Evolutionary conservation across 768 basidiomycete species (phyloP).

Genomic region (Myochromella boudieri): DNA sequence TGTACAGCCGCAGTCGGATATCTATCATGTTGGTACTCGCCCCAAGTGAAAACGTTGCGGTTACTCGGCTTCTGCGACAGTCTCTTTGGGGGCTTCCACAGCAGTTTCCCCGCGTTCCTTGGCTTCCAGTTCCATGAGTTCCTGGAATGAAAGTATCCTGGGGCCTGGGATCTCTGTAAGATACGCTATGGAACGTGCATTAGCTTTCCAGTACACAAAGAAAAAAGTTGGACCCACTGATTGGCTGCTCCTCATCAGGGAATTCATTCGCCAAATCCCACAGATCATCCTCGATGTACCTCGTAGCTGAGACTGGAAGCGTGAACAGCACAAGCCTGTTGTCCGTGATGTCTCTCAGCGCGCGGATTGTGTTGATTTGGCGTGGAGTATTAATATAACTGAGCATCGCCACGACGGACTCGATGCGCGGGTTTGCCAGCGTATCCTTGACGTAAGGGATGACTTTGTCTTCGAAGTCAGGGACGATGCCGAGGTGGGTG

Average conservation of each 20-base stretch:
- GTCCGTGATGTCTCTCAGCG: constrained; percentile 12
- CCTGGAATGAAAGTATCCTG: constrained; percentile 13
- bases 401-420: constrained; percentile 15
- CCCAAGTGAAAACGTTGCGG: no score
- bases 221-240: constrained; percentile 9
- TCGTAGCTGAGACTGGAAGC: constrained; percentile 10
- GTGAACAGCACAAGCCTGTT: constrained; percentile 16
- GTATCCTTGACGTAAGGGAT: constrained; percentile 2
- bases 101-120: background rate
- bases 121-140: constrained; percentile 8
- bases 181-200: constrained; percentile 6
- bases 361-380: constrained; percentile 2
- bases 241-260: constrained; percentile 17
- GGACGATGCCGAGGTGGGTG: constrained; percentile 15
- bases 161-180: constrained; percentile 9
- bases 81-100: no score
- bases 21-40: no score
- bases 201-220: background rate
- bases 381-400: constrained; percentile 4
- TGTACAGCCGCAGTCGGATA: no score
- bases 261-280: constrained; percentile 20
- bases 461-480: constrained; percentile 7
- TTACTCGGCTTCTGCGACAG: no score
- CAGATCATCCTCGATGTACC: constrained; percentile 20
- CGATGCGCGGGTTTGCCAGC: constrained; percentile 10